phyloP scores from a whole-genome alignment of 306 rosid species.

The Citrullus mucosospermus region DNA sequence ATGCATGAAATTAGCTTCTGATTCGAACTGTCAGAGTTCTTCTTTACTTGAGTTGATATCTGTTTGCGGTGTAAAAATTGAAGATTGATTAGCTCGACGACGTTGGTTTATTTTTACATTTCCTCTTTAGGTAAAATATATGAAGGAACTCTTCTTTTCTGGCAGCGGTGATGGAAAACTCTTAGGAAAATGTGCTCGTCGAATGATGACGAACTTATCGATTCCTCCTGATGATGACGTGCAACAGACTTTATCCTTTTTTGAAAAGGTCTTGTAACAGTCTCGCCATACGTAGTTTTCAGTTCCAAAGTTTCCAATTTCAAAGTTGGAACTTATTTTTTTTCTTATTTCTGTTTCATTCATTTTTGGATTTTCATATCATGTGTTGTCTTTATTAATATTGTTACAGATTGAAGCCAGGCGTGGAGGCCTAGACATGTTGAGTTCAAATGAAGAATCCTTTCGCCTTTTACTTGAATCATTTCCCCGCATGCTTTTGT shows the following conservation, averaged over 20 bases:
- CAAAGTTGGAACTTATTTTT: neutral
- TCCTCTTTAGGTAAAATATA: conserved; percentile 44
- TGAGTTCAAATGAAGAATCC: conserved; percentile 36
- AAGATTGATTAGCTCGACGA: neutral
- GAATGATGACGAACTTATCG: conserved; percentile 55
- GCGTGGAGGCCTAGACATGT: conserved; percentile 60
- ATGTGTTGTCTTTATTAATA: conserved; percentile 3
- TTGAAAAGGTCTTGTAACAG: conserved; percentile 43
- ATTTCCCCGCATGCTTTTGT: conserved; percentile 54
- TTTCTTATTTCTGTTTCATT: conserved; percentile 4
- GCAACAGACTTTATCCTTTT: conserved; percentile 67
- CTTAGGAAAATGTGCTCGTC: conserved; percentile 41
- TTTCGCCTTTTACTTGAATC: conserved; percentile 50
- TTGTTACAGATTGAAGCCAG: conserved; percentile 54
- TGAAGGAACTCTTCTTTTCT: conserved; percentile 62
- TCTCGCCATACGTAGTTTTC: neutral
- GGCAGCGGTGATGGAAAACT: conserved; percentile 19
- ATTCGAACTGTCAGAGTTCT: neutral
- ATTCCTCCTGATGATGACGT: conserved; percentile 69
- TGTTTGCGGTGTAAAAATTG: neutral
- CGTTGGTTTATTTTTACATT: conserved; percentile 20
- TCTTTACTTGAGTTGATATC: neutral
- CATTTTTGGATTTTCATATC: neutral
- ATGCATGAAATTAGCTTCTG: neutral
- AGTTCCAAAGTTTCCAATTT: neutral